phyloP scores from a whole-genome alignment of 179 eudicot species.

The Amaranthus tricolor region DNA sequence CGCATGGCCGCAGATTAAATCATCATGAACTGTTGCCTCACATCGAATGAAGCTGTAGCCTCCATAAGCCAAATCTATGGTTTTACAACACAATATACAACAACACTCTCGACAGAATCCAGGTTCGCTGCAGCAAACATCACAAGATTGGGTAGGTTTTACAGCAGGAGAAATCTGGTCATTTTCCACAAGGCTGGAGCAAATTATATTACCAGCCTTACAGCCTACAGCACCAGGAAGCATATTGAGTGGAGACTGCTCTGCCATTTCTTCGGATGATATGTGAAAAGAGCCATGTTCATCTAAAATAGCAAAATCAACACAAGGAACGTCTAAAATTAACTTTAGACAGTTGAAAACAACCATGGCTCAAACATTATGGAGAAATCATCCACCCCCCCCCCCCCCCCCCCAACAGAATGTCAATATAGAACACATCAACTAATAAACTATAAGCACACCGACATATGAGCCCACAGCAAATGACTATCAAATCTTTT shows the following conservation, averaged over 20 bases:
- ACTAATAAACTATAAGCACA: not conserved
- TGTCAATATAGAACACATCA: not conserved
- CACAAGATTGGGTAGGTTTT: constrained; percentile 48
- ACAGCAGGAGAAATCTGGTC: constrained; percentile 30
- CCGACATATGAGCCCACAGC: not conserved
- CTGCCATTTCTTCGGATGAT: constrained; percentile 39
- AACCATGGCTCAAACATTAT: no score
- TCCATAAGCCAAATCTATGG: constrained; percentile 41
- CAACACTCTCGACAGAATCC: constrained; percentile 81
- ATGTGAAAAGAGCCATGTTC: constrained; percentile 27
- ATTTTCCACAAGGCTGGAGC: constrained; percentile 53
- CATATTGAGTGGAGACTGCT: constrained; percentile 37
- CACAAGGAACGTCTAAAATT: not conserved
- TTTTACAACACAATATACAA: constrained; percentile 75
- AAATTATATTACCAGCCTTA: constrained; percentile 68
- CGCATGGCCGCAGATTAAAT: constrained; percentile 68
- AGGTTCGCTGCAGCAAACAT: constrained; percentile 80
- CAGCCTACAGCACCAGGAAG: constrained; percentile 39
- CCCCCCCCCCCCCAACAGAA: no score
- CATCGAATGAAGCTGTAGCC: constrained; percentile 77
- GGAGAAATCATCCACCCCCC: no score
- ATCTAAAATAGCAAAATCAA: constrained; percentile 26
- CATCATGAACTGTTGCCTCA: constrained; percentile 43
- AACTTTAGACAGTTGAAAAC: not conserved
- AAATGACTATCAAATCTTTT: not conserved